Base-by-base conservation (phyloP, 2,329 filamentous ascomycete genomes). In the Aureobasidium sp. region DNA sequence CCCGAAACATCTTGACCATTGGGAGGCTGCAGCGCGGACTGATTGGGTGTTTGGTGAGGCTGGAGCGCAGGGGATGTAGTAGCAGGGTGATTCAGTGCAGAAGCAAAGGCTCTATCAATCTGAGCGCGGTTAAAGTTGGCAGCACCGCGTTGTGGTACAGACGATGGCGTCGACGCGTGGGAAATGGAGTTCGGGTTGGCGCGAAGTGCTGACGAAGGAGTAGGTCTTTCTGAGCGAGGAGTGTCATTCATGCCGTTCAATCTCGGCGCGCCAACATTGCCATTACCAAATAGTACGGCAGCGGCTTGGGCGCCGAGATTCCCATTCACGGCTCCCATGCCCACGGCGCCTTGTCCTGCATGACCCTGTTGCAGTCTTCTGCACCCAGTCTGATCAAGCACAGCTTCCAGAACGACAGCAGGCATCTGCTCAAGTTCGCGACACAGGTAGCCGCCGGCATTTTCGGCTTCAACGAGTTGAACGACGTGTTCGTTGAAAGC, bases 401-500 rank as follows among this genome's bases (percentile, higher is more conserved):
- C 57, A 8, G 39, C 26, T 17, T 60, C 57, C 57, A 60, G 23
- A 20, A 60, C 57, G 1, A 10, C 20, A 8, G 34, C 46, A 15
- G 57, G 57, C 36, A 60, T 60, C 46, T 42, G 46, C 36, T 60
- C 44, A 5, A 60, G 27, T 26, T 60, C 57, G 12, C 57, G 15
- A 23, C 46, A 50, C 23, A 60, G 13, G 27, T 50, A 60, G 36
- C 57, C 57, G 36, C 44, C 44, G 4, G 44, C 44, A 26, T 60
- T 60, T 5, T 60, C 57, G 12, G 34, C 34, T 13, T 60, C 57
- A 23, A 50, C 44, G 12, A 60, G 46, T 17, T 51, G 44, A 7
- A 60, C 57, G 34, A 60, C 57, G 37, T 60, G 57, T 34, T 60
- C 44, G 36, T 41, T 60, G n/a, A 60, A 60, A 17, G 57, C 57